Percentiles rank a stretch among this genome's conserved stretches.
Evolutionary conservation across 495 filamentous ascomycete genomes (phyloP).

Genomic region (Aspergillus mulundensis): DNA sequence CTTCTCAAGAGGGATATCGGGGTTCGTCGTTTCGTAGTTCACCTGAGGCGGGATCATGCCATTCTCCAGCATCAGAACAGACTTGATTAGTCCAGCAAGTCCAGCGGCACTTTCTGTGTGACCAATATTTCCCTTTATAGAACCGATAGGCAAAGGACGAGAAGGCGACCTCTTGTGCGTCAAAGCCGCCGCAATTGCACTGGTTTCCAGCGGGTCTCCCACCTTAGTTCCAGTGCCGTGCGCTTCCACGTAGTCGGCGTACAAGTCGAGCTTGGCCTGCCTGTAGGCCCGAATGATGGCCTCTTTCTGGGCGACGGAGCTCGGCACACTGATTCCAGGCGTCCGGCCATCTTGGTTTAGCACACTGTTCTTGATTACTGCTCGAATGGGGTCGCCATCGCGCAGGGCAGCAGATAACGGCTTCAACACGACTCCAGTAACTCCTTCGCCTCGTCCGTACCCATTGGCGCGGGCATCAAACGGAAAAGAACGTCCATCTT

Average conservation of each 20-base stretch:
- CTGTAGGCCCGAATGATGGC: slow-evolving; percentile 9
- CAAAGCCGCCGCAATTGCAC: slow-evolving; percentile 9
- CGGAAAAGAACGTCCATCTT: slow-evolving; percentile 11
- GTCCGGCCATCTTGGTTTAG: slow-evolving; percentile 14
- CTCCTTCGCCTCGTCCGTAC: slow-evolving; percentile 15
- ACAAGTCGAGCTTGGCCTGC: slow-evolving; percentile 10
- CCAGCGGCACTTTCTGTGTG: slow-evolving; percentile 11
- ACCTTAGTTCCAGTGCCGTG: slow-evolving; percentile 15
- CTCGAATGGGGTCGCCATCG: slow-evolving; percentile 55
- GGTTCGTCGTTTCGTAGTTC: slow-evolving; percentile 19
- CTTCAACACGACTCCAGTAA: slow-evolving; percentile 12
- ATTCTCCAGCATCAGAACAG: slow-evolving; percentile 22
- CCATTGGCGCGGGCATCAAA: slow-evolving; percentile 14
- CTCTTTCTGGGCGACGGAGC: slow-evolving; percentile 9
- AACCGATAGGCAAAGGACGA: slow-evolving; percentile 8
- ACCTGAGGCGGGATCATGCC: slow-evolving; percentile 23
- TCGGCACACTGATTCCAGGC: slow-evolving; percentile 11
- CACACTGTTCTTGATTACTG: slow-evolving; percentile 47
- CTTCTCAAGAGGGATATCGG: slow-evolving; percentile 21
- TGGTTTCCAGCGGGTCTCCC: slow-evolving; percentile 14
- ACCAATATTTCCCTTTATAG: slow-evolving; percentile 12
- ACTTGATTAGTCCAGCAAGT: slow-evolving; percentile 28
- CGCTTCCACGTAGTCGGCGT: slow-evolving; percentile 12
- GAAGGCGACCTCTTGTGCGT: neutral
- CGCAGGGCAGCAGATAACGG: slow-evolving; percentile 11